Evolutionary conservation across 768 basidiomycete species (phyloP), one percentile per base, ranked within the genome.

Genomic region (Mycena alexandri): DNA sequence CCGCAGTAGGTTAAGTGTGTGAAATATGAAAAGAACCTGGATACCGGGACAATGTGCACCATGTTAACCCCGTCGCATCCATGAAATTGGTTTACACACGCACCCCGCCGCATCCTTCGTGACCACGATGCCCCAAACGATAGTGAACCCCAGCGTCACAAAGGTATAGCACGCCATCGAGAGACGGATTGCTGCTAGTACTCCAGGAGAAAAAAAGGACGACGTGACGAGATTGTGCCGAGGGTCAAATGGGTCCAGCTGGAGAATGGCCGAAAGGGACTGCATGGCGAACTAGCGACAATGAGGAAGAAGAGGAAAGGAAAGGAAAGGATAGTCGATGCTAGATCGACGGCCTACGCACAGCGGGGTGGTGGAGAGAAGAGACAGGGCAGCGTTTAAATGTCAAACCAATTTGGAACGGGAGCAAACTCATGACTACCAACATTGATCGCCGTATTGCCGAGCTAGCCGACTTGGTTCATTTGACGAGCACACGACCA

Each of bases 1-100:
- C 85, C 85, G 17, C 78, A 79, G 71, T 82, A 85, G 33, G 81
- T 79, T 13, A 86, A 72, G 62, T 82, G 62, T 4, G 85, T 86
- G 69, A 86, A 86, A 74, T 82, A 86, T 29, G 79, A 79, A 65
- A 83, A 76, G 77, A 75, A 85, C 22, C 85, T 86, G 74, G 41
- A 53, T 43, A 52, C 43, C 2, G 36, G 21, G 42, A 48, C 38
- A 16, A 51, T n/a, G 38, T 29, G 56, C 41, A 17, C 5, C 17
- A 29, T 50, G 29, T 59, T 63, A 61, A 34, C 57, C 9, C 44
- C 25, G 51, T 21, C 22, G 17, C 51, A 22, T 25, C 29, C 6
- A 29, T n/a, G 48, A 34, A 44, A 47, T 33, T 46, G 9, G 55
- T 48, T n/a, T 38, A 55, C 36, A 43, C 38, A 73, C 78, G 47